phyloP scores from a whole-genome alignment of 306 rosid species.

The Castanea mollissima region DNA sequence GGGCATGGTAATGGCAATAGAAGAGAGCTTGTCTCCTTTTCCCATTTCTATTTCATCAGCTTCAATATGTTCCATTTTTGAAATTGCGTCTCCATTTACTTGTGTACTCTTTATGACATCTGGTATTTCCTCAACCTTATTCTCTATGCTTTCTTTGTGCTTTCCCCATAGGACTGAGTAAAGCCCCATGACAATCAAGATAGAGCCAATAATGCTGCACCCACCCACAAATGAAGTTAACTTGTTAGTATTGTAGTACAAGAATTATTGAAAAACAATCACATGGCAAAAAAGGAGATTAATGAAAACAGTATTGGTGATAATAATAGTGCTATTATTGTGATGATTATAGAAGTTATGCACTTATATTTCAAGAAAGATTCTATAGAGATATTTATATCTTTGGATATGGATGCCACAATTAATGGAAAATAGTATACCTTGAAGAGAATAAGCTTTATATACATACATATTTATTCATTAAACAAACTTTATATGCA shows the following conservation, averaged over 20 bases:
- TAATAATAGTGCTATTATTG: background rate
- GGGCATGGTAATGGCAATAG: conserved; percentile 33
- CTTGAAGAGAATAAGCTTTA: no score
- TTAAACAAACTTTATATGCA: background rate
- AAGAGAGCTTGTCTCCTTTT: conserved; percentile 20
- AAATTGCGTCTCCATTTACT: conserved; percentile 4
- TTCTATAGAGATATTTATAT: background rate
- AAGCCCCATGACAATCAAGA: conserved; percentile 71
- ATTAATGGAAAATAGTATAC: no score
- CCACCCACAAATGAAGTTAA: background rate
- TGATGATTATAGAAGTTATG: no score
- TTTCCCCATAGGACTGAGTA: conserved; percentile 93
- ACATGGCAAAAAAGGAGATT: background rate
- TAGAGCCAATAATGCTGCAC: conserved; percentile 60
- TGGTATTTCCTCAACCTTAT: conserved; percentile 44
- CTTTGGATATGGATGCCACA: background rate
- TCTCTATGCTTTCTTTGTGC: conserved; percentile 58
- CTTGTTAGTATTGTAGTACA: no score
- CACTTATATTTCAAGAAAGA: no score
- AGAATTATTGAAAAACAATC: background rate
- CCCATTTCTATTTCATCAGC: conserved; percentile 21
- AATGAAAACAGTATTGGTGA: no score
- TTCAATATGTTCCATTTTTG: conserved; percentile 31
- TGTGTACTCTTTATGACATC: conserved; percentile 51
- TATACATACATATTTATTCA: no score